Evolutionary conservation across 2,329 filamentous ascomycete genomes (phyloP).

Genomic region (Paecilomyces fulvus): DNA sequence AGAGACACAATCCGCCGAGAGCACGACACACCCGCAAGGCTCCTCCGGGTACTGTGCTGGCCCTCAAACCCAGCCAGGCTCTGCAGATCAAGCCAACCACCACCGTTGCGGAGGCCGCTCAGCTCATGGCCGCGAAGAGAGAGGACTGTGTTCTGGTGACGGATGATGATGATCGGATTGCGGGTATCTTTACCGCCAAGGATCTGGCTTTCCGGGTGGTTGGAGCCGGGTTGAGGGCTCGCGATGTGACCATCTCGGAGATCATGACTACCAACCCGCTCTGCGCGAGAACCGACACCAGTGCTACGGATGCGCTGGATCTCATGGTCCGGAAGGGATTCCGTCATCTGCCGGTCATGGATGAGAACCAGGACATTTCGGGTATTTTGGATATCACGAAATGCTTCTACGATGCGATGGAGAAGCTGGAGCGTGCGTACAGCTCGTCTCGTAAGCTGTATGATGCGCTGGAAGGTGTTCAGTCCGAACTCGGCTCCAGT

Average conservation of each 20-base stretch:
- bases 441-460: conserved; percentile 97
- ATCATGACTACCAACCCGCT: conserved; percentile 99
- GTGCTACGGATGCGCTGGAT: conserved; percentile 92
- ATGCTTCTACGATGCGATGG: conserved; percentile 99
- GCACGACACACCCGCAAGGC: conserved; percentile 84
- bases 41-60: conserved; percentile 89
- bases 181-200: conserved; percentile 98
- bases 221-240: conserved; percentile 79
- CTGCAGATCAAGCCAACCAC: conserved; percentile 95
- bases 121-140: conserved; percentile 97
- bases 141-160: conserved; percentile 97
- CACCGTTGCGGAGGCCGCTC: conserved; percentile 89
- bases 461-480: conserved; percentile 93
- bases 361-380: conserved; percentile 98
- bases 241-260: conserved; percentile 84
- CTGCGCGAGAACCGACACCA: conserved; percentile 94
- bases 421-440: conserved; percentile 96
- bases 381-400: conserved; percentile 98
- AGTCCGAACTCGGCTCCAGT: conserved; percentile 89
- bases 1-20: conserved; percentile 72
- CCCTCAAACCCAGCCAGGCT: conserved; percentile 87
- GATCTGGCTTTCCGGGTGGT: conserved; percentile 96
- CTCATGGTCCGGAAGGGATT: conserved; percentile 98
- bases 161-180: conserved; percentile 94
- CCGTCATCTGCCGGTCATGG: conserved; percentile 96